Base-by-base conservation (phyloP, 306 rosid genomes). In the Malus asiatica region DNA sequence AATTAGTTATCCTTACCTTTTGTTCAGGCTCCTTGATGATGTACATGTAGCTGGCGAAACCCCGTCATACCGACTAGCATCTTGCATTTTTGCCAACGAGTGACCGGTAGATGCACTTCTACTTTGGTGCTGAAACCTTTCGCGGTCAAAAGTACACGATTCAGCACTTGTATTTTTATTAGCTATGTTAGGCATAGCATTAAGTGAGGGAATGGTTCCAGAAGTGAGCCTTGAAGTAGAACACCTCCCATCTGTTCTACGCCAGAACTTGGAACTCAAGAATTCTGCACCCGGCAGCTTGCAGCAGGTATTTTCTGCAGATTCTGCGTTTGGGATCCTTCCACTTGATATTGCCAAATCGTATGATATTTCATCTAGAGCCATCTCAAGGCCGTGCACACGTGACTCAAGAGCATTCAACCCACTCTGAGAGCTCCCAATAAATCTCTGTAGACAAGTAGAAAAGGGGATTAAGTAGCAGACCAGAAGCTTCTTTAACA, bases 241-340 rank as follows among this genome's bases (percentile, higher is more conserved):
- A 83, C 80, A 90, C 70, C 87, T 86, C 74, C 90, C 87, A 76
- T 92, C 97, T 15, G 93, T 77, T 85, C 88, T 88, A 72, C 86
- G 89, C 99, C 99, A 90, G 86, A 95, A 88, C 84, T 90, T 95
- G 83, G 93, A 87, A 80, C 98, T 95, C 87, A 88, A 80, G 77
- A 95, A 95, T 46, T 92, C 99, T 69, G 98, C 83, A 79, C 97
- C 99, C 16, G 98, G 99, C 78, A 95, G 88, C 84, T 82, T 92
- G 88, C 97, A 95, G 80, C 99, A 95, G 6, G 81, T 88, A 82
- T 90, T 92, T 73, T 87, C 93, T 55, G 87, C 83, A 59, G 81
- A 88, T 71, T 83, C 85, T 15, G 64, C 44, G 78, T 71, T 85
- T 48, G 90, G 80, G 77, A 89, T 68, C 78, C 84, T 83, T 69